These are phyloP conservation scores for Cicer pinnatifidum DNA, from an alignment of 306 rosid species.

Conservation along the genomic window DNA sequence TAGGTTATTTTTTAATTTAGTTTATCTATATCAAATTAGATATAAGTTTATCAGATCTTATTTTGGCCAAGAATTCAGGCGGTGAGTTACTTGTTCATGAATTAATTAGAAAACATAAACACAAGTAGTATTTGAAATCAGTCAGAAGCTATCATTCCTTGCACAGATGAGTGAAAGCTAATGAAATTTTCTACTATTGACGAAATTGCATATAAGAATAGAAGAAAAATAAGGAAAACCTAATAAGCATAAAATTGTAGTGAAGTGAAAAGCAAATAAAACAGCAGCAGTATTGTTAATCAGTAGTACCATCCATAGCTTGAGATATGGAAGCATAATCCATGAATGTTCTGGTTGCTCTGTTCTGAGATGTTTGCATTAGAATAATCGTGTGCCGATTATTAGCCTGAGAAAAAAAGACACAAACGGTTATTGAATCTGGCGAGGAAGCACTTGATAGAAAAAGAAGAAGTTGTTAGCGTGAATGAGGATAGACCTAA, in stretches of 20 bases:
- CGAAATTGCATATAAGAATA: constrained; percentile 16
- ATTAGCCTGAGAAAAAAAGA: constrained; percentile 57
- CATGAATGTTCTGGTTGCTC: constrained; percentile 92
- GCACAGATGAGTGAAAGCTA: neutral
- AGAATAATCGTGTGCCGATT: constrained; percentile 91
- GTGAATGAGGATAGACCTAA: too few species aligned
- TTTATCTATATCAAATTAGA: neutral
- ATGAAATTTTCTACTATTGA: neutral
- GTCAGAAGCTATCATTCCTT: neutral
- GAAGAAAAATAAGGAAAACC: neutral
- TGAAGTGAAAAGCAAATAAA: constrained; percentile 10
- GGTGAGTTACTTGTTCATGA: neutral
- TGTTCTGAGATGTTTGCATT: constrained; percentile 85
- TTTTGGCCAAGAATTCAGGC: neutral
- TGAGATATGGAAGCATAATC: constrained; percentile 81
- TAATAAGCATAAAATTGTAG: neutral
- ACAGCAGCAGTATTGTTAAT: neutral
- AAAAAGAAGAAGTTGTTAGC: neutral
- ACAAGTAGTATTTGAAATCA: neutral
- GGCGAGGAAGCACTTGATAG: neutral
- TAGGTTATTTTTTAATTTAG: too few species aligned
- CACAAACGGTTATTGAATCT: too few species aligned
- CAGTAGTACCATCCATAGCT: constrained; percentile 83
- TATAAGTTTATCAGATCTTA: constrained; percentile 16
- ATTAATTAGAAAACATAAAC: neutral